Evolutionary conservation across 805 yeast genomes (phyloP), one percentile per base, ranked within the genome.

Genomic region (Komagataella pastoris): DNA sequence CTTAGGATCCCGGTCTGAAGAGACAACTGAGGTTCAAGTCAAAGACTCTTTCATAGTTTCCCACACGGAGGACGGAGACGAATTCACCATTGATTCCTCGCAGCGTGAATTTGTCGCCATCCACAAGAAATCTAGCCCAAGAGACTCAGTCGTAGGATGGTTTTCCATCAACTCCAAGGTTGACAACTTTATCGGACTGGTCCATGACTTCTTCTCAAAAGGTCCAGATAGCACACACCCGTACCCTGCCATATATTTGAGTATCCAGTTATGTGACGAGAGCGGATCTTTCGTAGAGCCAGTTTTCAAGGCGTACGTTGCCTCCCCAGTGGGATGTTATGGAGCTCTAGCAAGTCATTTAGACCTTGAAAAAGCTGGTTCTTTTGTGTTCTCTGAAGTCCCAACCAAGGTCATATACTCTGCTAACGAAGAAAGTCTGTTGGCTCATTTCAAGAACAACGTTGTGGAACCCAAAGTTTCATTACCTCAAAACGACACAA

Each of bases 141-240:
- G 84, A 62, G 85, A 82, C 57, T 74, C 75, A 50, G 83, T 88
- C 52, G 74, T 88, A 49, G 96, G 96, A 52, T 88, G 96, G 96
- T 88, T 85, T 65, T 81, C 83, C 50, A 71, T 77, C 46, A 69
- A 72, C 49, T 69, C 76, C 17, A 72, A 71, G 57, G 76, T 87
- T 56, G 90, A 85, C 67, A 74, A 79, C 52, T 77, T 83, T 64
- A 79, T 89, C 12, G 87, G 87, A 7, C 74, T 86, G 57, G 81
- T 88, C 60, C 95, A 88, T 64, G 91, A 83, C 61, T 83, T 86
- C 62, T 88, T 83, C 69, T 72, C 81, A 45, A 81, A 82, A 59
- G 83, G 86, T 53, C 67, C 74, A 17, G 84, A 80, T 60, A 80
- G 88, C 54, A 80, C 88, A 3, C 76, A 63, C 62, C 93, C 95